Base-by-base conservation (phyloP, 1,139 yeast genomes). In the Trichomonascaceae sp. region DNA sequence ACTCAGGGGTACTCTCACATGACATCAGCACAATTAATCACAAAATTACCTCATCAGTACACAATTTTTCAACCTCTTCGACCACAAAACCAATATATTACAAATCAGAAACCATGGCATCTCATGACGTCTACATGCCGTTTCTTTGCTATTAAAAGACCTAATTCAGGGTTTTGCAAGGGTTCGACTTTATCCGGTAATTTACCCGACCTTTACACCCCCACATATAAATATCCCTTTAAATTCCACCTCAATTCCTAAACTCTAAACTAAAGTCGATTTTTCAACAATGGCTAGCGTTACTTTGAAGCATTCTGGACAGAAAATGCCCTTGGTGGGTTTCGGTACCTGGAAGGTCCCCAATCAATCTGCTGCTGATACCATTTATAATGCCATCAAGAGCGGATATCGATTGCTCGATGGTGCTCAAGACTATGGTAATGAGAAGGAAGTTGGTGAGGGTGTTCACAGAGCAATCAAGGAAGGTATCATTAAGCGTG, bases 261-360 rank as follows among this genome's bases (percentile, higher is more conserved):
- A 36, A 7, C 5, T n/a, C 8, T n/a, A 36, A 7, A 36, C 2
- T n/a, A 32, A 3, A 32, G 3, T 3, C 13, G 17, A 15, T n/a
- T 15, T 36, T 22, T 10, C 15, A 39, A 43, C 54, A 43, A 52
- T 52, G 48, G 62, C 61, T 47, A 54, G 65, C 50, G 56, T 65
- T 41, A 64, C 65, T 49, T 64, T 65, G 49, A 57, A 62, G 56
- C 63, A 66, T 43, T 56, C 70, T 22, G 80, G 80, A 52, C 66
- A 67, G 46, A 60, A 65, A 47, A 74, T 78, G 66, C 82, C 82
- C 46, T 71, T 71, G 44, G 72, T 77, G 58, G 82, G 81, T 30
- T 71, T 77, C 53, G 82, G 82, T 20, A 74, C 79, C 52, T 78
- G 81, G 79, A 76, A 74, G 58, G 69, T 77, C 47, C 66, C 72